Percentiles rank a stretch among this genome's conserved stretches.
Evolutionary conservation across 2,329 filamentous ascomycete species (phyloP).

Genomic region (Monilinia fructigena): DNA sequence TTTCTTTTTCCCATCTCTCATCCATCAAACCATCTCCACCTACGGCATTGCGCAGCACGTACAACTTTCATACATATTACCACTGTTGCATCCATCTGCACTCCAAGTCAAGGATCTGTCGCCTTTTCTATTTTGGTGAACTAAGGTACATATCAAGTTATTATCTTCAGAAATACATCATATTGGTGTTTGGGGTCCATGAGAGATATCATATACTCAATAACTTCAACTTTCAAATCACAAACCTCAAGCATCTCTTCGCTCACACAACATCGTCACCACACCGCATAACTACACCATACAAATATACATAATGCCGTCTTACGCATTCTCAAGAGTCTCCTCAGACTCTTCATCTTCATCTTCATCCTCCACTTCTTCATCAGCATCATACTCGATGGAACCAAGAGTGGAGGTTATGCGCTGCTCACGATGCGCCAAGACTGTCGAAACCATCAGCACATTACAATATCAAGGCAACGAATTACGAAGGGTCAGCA

Average conservation of each 20-base stretch:
- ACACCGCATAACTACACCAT: neutral
- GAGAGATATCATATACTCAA: constrained; percentile 8
- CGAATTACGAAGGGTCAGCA: constrained; percentile 38
- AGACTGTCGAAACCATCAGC: constrained; percentile 58
- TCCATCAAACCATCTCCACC: neutral
- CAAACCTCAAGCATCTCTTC: neutral
- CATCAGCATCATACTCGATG: constrained; percentile 26
- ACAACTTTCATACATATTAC: neutral
- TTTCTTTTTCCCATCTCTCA: neutral
- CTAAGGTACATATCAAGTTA: constrained; percentile 1
- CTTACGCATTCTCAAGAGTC: constrained; percentile 15
- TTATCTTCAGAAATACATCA: neutral
- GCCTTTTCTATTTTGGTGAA: constrained; percentile 18
- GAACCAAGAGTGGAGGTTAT: constrained; percentile 52
- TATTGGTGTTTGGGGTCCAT: constrained; percentile 4
- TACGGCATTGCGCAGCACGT: constrained; percentile 10
- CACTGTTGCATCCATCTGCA: constrained; percentile 10
- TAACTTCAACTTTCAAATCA: neutral
- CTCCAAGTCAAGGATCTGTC: constrained; percentile 18
- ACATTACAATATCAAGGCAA: constrained; percentile 25
- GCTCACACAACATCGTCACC: constrained; percentile 17
- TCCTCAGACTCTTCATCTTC: constrained; percentile 31
- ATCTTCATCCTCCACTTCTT: constrained; percentile 28
- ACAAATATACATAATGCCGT: constrained; percentile 8
- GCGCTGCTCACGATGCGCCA: constrained; percentile 62